A percentile compares a stretch with the other conserved stretches of the same genome.
Conservation (phyloP, 305 asterid species). For the Solanum hybrid region DNA sequence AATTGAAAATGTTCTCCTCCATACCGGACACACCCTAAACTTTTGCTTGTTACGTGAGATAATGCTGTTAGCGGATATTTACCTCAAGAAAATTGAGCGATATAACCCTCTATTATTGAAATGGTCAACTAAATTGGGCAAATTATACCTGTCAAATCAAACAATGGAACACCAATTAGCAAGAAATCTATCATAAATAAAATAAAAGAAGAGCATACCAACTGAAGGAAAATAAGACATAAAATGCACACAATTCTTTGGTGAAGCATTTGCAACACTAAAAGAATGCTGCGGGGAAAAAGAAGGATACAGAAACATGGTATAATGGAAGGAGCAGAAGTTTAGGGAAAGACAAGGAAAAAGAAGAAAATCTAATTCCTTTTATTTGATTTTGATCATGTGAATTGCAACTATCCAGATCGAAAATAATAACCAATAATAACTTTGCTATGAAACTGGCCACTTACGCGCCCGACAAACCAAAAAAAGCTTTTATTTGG, state of each 20-base stretch:
- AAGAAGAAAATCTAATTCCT: not conserved
- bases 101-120: constrained; percentile 84
- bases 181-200: not conserved
- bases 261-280: not conserved
- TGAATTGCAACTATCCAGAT: constrained; percentile 5
- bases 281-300: not conserved
- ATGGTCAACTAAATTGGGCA: constrained; percentile 77
- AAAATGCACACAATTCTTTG: not conserved
- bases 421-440: not conserved
- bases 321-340: not conserved
- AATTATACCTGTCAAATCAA: constrained; percentile 55
- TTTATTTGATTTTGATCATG: not conserved
- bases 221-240: not conserved
- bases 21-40: not conserved
- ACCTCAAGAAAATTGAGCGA: constrained; percentile 91
- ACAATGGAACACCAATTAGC: not conserved
- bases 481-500: constrained; percentile 91
- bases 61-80: not conserved
- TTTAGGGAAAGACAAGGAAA: not conserved
- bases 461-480: constrained; percentile 94
- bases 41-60: not conserved
- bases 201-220: not conserved
- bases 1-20: not conserved
- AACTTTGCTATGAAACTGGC: not conserved
- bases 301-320: not conserved